Evolutionary conservation across 1,284 basidiomycete genomes (phyloP).

Genomic region (Sporisorium graminicola): DNA sequence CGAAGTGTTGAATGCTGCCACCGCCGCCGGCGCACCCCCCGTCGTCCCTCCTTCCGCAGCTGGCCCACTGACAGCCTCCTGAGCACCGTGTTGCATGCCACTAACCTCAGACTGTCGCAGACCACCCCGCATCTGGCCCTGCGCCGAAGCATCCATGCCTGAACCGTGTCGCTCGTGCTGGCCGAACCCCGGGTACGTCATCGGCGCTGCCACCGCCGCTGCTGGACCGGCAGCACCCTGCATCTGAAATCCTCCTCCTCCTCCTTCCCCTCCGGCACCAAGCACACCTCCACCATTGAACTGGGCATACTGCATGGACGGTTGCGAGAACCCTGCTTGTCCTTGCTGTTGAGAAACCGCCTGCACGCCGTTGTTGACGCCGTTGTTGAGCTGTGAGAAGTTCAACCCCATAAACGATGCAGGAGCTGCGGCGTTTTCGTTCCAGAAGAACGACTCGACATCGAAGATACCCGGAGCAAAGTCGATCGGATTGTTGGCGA

Average conservation of each 20-base stretch:
- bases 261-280: not conserved
- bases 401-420: slow-evolving; percentile 28
- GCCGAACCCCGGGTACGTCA: not conserved
- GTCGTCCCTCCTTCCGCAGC: not conserved
- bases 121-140: not conserved
- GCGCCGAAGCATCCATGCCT: not conserved
- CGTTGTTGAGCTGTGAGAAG: slow-evolving; percentile 6
- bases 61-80: not conserved
- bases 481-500: not conserved
- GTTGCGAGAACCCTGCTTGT: not conserved
- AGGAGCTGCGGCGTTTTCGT: slow-evolving; percentile 48
- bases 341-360: slow-evolving; percentile 1
- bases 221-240: not conserved
- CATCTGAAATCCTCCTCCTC: slow-evolving; percentile 2
- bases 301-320: not conserved
- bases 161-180: not conserved
- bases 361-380: not conserved
- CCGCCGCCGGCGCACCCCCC: slow-evolving; percentile 4
- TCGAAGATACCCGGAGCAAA: slow-evolving; percentile 57
- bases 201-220: not conserved
- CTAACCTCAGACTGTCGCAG: not conserved
- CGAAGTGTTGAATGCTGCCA: slow-evolving; percentile 29
- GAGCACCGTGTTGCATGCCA: not conserved
- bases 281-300: slow-evolving; percentile 12
- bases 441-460: slow-evolving; percentile 62